Evolutionary conservation across 1,139 yeast species (phyloP).

Genomic region (Pichia sp.): DNA sequence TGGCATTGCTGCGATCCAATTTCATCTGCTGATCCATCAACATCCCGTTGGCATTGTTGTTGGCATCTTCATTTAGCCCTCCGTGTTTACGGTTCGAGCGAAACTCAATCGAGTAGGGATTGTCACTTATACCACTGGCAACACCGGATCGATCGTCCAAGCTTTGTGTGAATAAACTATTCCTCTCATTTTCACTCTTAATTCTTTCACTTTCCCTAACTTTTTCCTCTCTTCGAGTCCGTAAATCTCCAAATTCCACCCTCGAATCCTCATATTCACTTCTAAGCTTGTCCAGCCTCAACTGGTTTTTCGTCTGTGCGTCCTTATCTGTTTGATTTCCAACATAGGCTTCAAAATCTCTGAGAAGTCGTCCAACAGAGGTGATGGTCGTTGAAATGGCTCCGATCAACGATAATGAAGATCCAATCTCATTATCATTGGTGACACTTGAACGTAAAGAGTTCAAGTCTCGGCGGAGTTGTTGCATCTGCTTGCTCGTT

Average conservation of each 20-base stretch:
- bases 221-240: conserved; percentile 58
- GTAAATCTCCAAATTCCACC: conserved; percentile 58
- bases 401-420: conserved; percentile 63
- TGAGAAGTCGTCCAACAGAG: conserved; percentile 68
- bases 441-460: conserved; percentile 64
- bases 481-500: conserved; percentile 79
- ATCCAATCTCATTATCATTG: conserved; percentile 18
- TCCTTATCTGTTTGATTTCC: conserved; percentile 57
- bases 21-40: conserved; percentile 65
- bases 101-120: conserved; percentile 48
- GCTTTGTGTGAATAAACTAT: conserved; percentile 33
- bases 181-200: conserved; percentile 23
- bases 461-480: conserved; percentile 63
- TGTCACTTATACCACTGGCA: conserved; percentile 49
- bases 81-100: conserved; percentile 33
- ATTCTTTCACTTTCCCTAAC: conserved; percentile 11
- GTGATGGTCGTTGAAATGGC: conserved; percentile 81
- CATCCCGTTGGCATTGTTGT: conserved; percentile 35
- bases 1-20: conserved; percentile 69
- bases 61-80: conserved; percentile 30
- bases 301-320: conserved; percentile 58
- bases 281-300: conserved; percentile 58
- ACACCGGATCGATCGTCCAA: conserved; percentile 44
- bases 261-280: conserved; percentile 55
- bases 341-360: conserved; percentile 67